Conservation (phyloP, 1,284 basidiomycete genomes). For the Agaricales sp. region DNA sequence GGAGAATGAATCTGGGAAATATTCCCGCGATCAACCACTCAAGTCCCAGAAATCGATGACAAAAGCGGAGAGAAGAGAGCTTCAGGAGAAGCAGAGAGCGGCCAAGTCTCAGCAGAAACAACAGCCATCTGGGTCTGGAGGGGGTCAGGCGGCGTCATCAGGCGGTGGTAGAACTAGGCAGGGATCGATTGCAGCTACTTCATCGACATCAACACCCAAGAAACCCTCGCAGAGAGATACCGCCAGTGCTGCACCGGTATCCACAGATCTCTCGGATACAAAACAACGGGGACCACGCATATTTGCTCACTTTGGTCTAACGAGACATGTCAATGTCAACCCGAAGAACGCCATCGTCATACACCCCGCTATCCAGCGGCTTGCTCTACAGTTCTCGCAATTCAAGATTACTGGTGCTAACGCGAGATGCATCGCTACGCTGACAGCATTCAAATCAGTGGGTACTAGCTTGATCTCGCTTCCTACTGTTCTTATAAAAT, state of each 20-base stretch:
- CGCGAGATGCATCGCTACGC: slow-evolving; percentile 81
- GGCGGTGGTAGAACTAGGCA: background rate
- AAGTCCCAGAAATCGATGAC: slow-evolving; percentile 31
- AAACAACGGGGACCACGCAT: slow-evolving; percentile 55
- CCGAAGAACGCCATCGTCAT: slow-evolving; percentile 66
- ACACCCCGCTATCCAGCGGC: slow-evolving; percentile 68
- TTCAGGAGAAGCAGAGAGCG: slow-evolving; percentile 72
- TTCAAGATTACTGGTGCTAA: slow-evolving; percentile 85
- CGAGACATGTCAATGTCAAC: slow-evolving; percentile 39
- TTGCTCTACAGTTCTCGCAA: slow-evolving; percentile 75
- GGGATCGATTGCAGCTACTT: slow-evolving; percentile 1
- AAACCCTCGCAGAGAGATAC: slow-evolving; percentile 14
- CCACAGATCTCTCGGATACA: slow-evolving; percentile 10
- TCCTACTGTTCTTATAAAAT: slow-evolving; percentile 4
- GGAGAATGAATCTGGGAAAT: background rate
- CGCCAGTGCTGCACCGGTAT: slow-evolving; percentile 14
- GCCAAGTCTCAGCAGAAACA: slow-evolving; percentile 45
- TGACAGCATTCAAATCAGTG: slow-evolving; percentile 78
- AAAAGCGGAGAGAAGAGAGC: slow-evolving; percentile 70
- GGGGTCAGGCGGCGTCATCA: slow-evolving; percentile 5
- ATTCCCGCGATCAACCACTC: background rate
- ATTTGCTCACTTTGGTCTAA: slow-evolving; percentile 74
- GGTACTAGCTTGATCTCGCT: slow-evolving; percentile 16
- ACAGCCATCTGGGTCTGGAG: slow-evolving; percentile 12
- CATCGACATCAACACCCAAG: slow-evolving; percentile 6